phyloP scores from a whole-genome alignment of 495 filamentous ascomycete genomes.

The Lasiosphaeriaceae sp. region DNA sequence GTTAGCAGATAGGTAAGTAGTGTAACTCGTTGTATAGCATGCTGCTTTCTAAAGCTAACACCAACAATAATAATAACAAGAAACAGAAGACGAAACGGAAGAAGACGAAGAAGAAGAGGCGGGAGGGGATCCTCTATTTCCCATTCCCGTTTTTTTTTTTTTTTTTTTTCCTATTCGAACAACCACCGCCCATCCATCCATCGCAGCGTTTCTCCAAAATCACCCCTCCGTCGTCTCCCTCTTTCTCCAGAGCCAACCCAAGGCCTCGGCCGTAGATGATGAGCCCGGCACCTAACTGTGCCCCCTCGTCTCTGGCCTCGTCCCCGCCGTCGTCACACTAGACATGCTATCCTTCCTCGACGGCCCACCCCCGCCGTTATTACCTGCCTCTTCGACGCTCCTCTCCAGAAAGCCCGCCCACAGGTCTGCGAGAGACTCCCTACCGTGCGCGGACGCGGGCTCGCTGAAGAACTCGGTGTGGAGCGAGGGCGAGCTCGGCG shows the following conservation, averaged over 20 bases:
- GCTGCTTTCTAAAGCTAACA: too few relatives aligned
- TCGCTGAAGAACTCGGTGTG: slow-evolving; percentile 69
- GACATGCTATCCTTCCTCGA: slow-evolving; percentile 43
- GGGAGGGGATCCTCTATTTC: too few relatives aligned
- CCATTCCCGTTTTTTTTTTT: too few relatives aligned
- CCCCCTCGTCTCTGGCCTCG: slow-evolving; percentile 34
- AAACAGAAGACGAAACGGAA: too few relatives aligned
- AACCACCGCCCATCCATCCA: too few relatives aligned
- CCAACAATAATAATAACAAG: too few relatives aligned
- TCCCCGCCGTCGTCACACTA: slow-evolving; percentile 31
- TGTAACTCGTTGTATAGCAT: too few relatives aligned
- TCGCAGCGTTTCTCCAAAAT: too few relatives aligned
- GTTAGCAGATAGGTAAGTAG: too few relatives aligned
- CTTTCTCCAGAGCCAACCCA: background rate
- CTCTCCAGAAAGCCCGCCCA: slow-evolving; percentile 88
- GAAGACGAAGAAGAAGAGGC: too few relatives aligned
- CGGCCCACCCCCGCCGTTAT: slow-evolving; percentile 11
- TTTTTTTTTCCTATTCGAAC: too few relatives aligned
- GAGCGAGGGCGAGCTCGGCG: slow-evolving; percentile 78
- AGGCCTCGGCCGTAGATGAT: background rate
- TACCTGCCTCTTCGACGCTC: slow-evolving; percentile 61
- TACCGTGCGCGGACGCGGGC: slow-evolving; percentile 29
- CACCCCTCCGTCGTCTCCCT: background rate
- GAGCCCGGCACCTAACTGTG: background rate
- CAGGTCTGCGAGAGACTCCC: slow-evolving; percentile 80